These are phyloP conservation scores for Gossypium schwendimanii DNA, from an alignment of 441 rosid genomes.

Conservation along the genomic window DNA sequence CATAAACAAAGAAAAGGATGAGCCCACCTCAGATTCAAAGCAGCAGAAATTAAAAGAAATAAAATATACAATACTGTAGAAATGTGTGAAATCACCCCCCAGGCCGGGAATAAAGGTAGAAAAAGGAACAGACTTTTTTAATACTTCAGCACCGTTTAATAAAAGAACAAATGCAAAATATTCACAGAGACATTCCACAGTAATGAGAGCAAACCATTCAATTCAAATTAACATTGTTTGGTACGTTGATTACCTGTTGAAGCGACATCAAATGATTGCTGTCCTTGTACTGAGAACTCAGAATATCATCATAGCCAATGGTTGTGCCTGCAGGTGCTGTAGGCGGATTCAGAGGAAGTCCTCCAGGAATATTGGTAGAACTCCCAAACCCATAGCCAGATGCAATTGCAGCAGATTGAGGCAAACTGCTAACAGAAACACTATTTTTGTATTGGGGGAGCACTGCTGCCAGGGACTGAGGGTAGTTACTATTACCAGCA, in stretches of 20 bases:
- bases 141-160: neutral
- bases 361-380: conserved; percentile 59
- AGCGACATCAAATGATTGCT: conserved; percentile 64
- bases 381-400: conserved; percentile 87
- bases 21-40: neutral
- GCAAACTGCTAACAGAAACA: conserved; percentile 70
- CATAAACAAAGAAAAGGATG: conserved; percentile 2
- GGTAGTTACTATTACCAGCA: conserved; percentile 75
- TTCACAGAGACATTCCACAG: neutral
- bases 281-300: conserved; percentile 87
- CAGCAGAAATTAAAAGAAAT: neutral
- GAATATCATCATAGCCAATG: conserved; percentile 61
- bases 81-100: neutral
- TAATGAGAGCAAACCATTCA: neutral
- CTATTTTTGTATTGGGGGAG: conserved; percentile 87
- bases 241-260: conserved; percentile 57
- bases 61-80: neutral
- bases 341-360: conserved; percentile 62
- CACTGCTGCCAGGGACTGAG: conserved; percentile 76
- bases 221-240: neutral
- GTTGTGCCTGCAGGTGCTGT: conserved; percentile 60
- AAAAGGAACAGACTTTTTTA: neutral
- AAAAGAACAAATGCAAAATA: neutral
- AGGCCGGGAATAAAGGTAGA: neutral
- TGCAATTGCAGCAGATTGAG: conserved; percentile 81